A percentile compares a stretch with the other conserved stretches of the same genome.
Conservation (phyloP, 805 yeast genomes). For the Isabelozyma gotoi region DNA sequence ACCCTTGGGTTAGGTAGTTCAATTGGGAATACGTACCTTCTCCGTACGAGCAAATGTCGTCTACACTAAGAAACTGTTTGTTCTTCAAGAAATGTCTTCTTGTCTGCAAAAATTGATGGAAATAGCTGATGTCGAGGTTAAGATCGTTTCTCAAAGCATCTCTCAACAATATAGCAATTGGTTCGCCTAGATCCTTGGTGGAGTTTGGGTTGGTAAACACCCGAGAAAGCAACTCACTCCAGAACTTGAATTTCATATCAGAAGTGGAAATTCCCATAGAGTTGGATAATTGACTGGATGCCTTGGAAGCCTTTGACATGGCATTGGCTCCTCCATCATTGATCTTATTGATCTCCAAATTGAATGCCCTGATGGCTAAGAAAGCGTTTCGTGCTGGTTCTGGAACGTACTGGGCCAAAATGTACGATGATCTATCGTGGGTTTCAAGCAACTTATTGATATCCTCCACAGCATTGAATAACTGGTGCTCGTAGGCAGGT, state of each 20-base stretch:
- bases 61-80: slow-evolving; percentile 46
- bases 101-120: slow-evolving; percentile 61
- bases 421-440: slow-evolving; percentile 61
- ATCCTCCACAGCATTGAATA: slow-evolving; percentile 36
- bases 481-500: slow-evolving; percentile 7
- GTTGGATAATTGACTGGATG: slow-evolving; percentile 25
- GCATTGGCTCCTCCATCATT: slow-evolving; percentile 24
- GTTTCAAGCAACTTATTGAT: slow-evolving; percentile 44
- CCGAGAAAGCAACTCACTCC: slow-evolving; percentile 62
- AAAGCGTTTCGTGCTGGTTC: slow-evolving; percentile 59
- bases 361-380: slow-evolving; percentile 64
- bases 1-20: slow-evolving; percentile 63
- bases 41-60: slow-evolving; percentile 70
- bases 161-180: slow-evolving; percentile 59
- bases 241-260: slow-evolving; percentile 65
- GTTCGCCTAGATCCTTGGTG: slow-evolving; percentile 52
- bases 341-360: slow-evolving; percentile 59
- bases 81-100: slow-evolving; percentile 52
- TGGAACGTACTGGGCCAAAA: slow-evolving; percentile 71
- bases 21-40: slow-evolving; percentile 78
- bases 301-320: slow-evolving; percentile 25
- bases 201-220: slow-evolving; percentile 37
- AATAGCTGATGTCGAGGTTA: slow-evolving; percentile 50
- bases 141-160: slow-evolving; percentile 51
- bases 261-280: slow-evolving; percentile 40